Evolutionary conservation across 2,329 filamentous ascomycete species (phyloP), one percentile per base, ranked within the genome.

Genomic region (Mariannaea elegans): DNA sequence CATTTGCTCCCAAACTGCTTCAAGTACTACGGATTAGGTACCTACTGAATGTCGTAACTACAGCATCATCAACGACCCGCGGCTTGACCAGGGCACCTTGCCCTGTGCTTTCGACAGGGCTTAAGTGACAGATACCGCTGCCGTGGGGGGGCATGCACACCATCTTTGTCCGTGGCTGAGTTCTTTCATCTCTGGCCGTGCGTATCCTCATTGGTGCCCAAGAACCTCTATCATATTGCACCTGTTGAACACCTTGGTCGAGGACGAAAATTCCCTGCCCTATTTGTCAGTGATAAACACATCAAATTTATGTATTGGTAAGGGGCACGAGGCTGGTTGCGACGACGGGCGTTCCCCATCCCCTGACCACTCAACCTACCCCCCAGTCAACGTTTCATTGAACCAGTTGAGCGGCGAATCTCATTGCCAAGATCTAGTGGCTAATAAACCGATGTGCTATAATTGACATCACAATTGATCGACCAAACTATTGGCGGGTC

Each of bases 401-500:
- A 49, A 50, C 61, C 21, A 13, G 27, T 31, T 24, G 42, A n/a
- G n/a, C n/a, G 36, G 49, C 52, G 27, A 45, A 31, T 27, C 59
- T 48, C 56, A 61, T 51, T 60, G 45, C 53, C 56, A 57, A 63
- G 58, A 49, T n/a, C 59, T 60, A 53, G 39, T 31, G 49, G 21
- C 23, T 45, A 7, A n/a, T 13, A n/a, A 44, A 55, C 49, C 38
- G 42, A 44, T 42, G 57, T 67, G 60, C 68, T 69, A 71, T 69
- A 68, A 64, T 70, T 68, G 65, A 69, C 68, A 66, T 61, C 60
- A 47, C 58, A 59, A 61, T 59, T 57, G 53, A 59, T 66, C 65
- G 48, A 51, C 56, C 36, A 59, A 34, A 58, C 56, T 56, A 65
- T 55, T 44, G 48, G 61, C 56, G 53, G 65, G 63, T 51, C 56